Conservation (phyloP, 768 basidiomycete genomes). For the Tulasnella sp. region DNA sequence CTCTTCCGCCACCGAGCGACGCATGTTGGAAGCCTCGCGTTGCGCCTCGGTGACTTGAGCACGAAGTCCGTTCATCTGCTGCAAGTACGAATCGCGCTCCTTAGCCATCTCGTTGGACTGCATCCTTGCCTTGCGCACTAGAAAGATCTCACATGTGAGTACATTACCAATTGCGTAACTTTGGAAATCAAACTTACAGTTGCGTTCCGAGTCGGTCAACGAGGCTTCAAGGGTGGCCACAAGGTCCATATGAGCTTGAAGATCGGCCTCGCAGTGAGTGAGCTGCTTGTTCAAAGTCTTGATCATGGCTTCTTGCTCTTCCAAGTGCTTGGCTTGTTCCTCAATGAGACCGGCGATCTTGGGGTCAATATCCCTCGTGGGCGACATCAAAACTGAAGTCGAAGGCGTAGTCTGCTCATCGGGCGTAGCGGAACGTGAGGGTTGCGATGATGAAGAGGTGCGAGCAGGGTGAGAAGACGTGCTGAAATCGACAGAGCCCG, state of each 20-base stretch:
- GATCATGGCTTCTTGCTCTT: constrained; percentile 87
- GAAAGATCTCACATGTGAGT: not conserved
- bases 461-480: constrained; percentile 37
- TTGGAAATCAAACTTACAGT: constrained; percentile 53
- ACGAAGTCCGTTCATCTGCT: constrained; percentile 63
- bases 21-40: constrained; percentile 71
- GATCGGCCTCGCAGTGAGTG: constrained; percentile 86
- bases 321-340: constrained; percentile 69
- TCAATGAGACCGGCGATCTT: constrained; percentile 61
- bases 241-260: constrained; percentile 88
- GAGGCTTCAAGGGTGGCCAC: constrained; percentile 80
- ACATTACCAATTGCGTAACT: constrained; percentile 7
- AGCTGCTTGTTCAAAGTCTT: constrained; percentile 91
- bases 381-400: constrained; percentile 39
- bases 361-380: constrained; percentile 46
- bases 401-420: constrained; percentile 48
- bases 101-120: constrained; percentile 85
- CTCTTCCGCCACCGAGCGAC: constrained; percentile 79
- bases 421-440: constrained; percentile 19
- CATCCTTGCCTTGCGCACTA: constrained; percentile 90
- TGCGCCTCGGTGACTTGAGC: constrained; percentile 73
- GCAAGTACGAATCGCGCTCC: constrained; percentile 72
- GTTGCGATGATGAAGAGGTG: constrained; percentile 48
- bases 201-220: constrained; percentile 88
- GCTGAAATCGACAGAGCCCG: constrained; percentile 44